Percentiles rank a stretch among this genome's conserved stretches.
These are phyloP conservation scores for Aegilops tauschii DNA, from an alignment of 176 grass and related monocot species.

Conservation along the genomic window DNA sequence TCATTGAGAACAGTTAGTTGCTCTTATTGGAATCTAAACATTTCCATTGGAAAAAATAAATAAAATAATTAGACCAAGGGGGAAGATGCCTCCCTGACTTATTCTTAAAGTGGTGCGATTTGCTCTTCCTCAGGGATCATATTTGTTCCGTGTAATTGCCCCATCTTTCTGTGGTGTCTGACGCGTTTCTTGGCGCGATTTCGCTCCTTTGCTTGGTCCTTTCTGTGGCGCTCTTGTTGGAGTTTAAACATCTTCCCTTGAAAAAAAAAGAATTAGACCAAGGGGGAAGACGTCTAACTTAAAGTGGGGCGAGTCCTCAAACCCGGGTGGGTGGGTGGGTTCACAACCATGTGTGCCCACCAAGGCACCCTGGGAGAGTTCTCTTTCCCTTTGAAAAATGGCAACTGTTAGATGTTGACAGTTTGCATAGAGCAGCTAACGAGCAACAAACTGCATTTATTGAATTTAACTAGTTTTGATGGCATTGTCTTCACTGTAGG, in stretches of 20 bases:
- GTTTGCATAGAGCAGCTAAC: not conserved
- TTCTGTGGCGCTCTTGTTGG: not conserved
- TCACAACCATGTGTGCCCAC: not conserved
- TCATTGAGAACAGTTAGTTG: not conserved
- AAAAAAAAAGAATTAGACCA: not conserved
- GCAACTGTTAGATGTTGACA: not conserved
- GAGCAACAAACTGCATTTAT: not conserved
- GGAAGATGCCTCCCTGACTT: no score
- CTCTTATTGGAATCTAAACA: not conserved
- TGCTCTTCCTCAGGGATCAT: not conserved
- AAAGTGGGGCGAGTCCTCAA: not conserved
- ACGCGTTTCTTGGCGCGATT: not conserved
- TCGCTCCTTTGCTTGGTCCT: not conserved
- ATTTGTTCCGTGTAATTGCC: not conserved
- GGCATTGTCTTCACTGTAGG: constrained; percentile 32
- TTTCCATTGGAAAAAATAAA: not conserved
- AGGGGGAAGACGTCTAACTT: not conserved
- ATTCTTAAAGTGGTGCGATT: not conserved
- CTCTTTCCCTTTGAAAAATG: not conserved
- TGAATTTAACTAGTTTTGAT: constrained; percentile 5
- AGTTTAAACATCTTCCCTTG: not conserved
- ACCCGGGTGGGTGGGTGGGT: not conserved
- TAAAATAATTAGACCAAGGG: not conserved
- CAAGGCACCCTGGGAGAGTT: not conserved
- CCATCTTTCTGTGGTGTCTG: not conserved